These are phyloP conservation scores for Ganoderma multipileum DNA, from an alignment of 1,284 basidiomycete genomes.

Conservation along the genomic window DNA sequence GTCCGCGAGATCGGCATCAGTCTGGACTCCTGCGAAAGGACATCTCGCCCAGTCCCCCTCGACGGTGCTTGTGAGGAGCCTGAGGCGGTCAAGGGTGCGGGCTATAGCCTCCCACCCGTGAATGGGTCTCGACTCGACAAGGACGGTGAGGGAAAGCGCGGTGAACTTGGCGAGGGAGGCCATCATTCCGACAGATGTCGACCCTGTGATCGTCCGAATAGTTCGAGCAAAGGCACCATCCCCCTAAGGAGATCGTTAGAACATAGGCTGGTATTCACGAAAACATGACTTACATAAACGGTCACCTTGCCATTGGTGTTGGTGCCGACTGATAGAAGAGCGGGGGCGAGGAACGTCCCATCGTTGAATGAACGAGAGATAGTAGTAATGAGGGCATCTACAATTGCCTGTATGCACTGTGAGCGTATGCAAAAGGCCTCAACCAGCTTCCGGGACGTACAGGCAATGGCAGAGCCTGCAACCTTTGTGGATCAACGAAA, in stretches of 20 bases:
- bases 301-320: slow-evolving; percentile 11
- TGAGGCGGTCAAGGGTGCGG: slow-evolving; percentile 49
- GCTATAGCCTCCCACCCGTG: slow-evolving; percentile 54
- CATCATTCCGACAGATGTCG: slow-evolving; percentile 55
- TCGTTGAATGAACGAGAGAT: slow-evolving; percentile 39
- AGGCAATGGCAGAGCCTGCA: slow-evolving; percentile 63
- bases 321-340: background rate
- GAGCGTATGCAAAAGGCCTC: background rate
- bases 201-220: slow-evolving; percentile 48
- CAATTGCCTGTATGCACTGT: slow-evolving; percentile 36
- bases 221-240: slow-evolving; percentile 42
- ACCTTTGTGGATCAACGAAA: slow-evolving; percentile 55
- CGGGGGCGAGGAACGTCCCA: slow-evolving; percentile 18
- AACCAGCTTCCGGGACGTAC: slow-evolving; percentile 35
- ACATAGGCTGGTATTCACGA: too few species aligned
- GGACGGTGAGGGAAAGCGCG: slow-evolving; percentile 52
- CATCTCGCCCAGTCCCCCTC: slow-evolving; percentile 62
- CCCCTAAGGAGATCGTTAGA: slow-evolving; percentile 21
- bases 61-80: slow-evolving; percentile 47
- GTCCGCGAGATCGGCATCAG: slow-evolving; percentile 37
- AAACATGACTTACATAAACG: slow-evolving; percentile 9
- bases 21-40: slow-evolving; percentile 45
- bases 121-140: slow-evolving; percentile 53
- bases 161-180: slow-evolving; percentile 59
- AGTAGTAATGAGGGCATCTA: slow-evolving; percentile 53